Base-by-base conservation (phyloP, 257 asterid species). In the Nicotiana tabacum region DNA sequence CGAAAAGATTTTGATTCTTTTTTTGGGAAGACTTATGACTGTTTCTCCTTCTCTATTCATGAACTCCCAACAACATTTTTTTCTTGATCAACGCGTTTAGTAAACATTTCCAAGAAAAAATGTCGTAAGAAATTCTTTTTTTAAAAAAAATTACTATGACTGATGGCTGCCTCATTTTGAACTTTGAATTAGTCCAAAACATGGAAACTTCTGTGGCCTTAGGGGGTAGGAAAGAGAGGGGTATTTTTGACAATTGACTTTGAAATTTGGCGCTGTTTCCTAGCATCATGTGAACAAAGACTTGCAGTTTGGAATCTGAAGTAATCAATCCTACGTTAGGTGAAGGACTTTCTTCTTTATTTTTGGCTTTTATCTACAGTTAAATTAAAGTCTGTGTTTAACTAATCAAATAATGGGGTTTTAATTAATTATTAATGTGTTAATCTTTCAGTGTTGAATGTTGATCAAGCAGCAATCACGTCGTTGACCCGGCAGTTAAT, bases 51-150 rank as follows among this genome's bases (percentile, higher is more conserved):
- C 78, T 11, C 58, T 39, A 21, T 70, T 70, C 57, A n/a, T 70
- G 35, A 70, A 70, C n/a, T 43, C 35, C 1, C 16, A 21, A 35
- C 48, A 83, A 58, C 48, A 17, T 51, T 67, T 69, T 46, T 66
- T n/a, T 30, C 55, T 78, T 69, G 27, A 84, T 68, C 81, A 84
- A 80, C 86, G 86, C 86, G 86, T 58, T 69, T 84, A 56, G 60
- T 29, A 43, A 81, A 68, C 18, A 55, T 66, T 66, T 67, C n/a
- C 80, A 5, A 39, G 61, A 57, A 79, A 68, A n/a, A 16, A n/a
- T 72, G 58, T 66, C 17, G 46, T 72, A 37, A 24, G 35, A 39
- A 43, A 70, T 57, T 57, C 2, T 17, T 5, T 15, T 56, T 15
- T 2, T 12, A 0, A 55, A 5, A 56, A 56, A 16, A 4, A 17